Evolutionary conservation across 2,329 filamentous ascomycete genomes (phyloP).

Genomic region (Dothidotthia symphoricarpi): DNA sequence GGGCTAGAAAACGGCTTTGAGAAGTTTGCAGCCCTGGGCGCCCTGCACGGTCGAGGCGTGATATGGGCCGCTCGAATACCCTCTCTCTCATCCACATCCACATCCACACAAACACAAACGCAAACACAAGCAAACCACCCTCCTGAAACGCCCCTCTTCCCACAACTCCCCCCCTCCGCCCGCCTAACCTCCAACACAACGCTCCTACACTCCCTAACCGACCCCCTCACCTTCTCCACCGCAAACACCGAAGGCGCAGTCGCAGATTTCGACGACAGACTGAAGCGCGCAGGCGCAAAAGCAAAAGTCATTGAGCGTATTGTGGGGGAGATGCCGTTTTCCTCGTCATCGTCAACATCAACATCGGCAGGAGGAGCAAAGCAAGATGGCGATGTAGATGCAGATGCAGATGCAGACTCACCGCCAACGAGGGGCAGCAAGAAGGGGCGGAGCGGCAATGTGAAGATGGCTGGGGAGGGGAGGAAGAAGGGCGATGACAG

Average conservation of each 20-base stretch:
- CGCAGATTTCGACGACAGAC: conserved; percentile 83
- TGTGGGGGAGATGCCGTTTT: conserved; percentile 41
- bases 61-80: conserved; percentile 78
- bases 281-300: conserved; percentile 81
- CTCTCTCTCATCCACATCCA: not conserved
- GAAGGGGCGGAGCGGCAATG: conserved; percentile 17
- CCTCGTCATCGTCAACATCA: not conserved
- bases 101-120: not conserved
- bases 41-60: conserved; percentile 71
- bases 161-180: conserved; percentile 26
- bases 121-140: not conserved
- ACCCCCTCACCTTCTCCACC: conserved; percentile 73
- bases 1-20: conserved; percentile 92
- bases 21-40: conserved; percentile 80
- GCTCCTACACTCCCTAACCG: conserved; percentile 72
- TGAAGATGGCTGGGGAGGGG: conserved; percentile 16
- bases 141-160: not conserved
- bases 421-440: conserved; percentile 7
- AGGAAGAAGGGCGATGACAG: conserved; percentile 27
- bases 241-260: conserved; percentile 87
- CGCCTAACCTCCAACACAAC: conserved; percentile 75
- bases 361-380: too few relatives aligned
- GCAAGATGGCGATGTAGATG: too few relatives aligned
- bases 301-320: conserved; percentile 80
- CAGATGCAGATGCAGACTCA: conserved; percentile 8